Base-by-base conservation (phyloP, 2,329 filamentous ascomycete species). In the Zarea fungicola region DNA sequence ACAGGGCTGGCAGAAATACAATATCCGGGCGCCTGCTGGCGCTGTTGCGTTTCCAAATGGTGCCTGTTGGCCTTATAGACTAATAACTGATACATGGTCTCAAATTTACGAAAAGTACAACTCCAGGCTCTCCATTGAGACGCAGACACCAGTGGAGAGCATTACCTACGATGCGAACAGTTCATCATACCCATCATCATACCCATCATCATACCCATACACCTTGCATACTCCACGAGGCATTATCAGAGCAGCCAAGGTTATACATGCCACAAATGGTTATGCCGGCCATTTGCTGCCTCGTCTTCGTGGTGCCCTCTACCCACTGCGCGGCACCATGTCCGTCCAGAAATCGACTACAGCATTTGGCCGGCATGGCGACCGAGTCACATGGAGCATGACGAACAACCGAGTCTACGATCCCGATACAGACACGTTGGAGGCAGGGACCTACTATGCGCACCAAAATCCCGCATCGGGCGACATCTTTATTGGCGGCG, bases 401-500 rank as follows among this genome's bases (percentile, higher is more conserved):
- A 59, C 69, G 3, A 71, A 71, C 49, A 62, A 62, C 11, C 48
- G 57, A 1, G 65, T 67, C 1, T 74, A 71, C 50, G 74, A 77
- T 55, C 73, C 75, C 49, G 61, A 72, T 13, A 73, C 71, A 1
- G 71, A 76, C 55, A 60, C 65, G 51, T 58, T 70, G 7, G 52
- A 44, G 5, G 19, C 45, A 16, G 29, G 43, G n/a, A 42, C 36
- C 18, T 48, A 49, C 39, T 42, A 49, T 10, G 37, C 39, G 14
- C 31, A 36, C 23, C 37, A 49, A 11, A 42, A 43, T 25, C 5
- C 37, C 16, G 9, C 36, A 4, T 54, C 57, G 2, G 61, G 67
- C 18, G 69, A 74, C 49, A 62, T 78, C 54, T 72, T 79, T 67
- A 57, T 74, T 6, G 74, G 75, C 3, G 76, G 76, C 2, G 75